phyloP scores from a whole-genome alignment of 768 basidiomycete genomes.

The Rubroboletus pulcherrimus region DNA sequence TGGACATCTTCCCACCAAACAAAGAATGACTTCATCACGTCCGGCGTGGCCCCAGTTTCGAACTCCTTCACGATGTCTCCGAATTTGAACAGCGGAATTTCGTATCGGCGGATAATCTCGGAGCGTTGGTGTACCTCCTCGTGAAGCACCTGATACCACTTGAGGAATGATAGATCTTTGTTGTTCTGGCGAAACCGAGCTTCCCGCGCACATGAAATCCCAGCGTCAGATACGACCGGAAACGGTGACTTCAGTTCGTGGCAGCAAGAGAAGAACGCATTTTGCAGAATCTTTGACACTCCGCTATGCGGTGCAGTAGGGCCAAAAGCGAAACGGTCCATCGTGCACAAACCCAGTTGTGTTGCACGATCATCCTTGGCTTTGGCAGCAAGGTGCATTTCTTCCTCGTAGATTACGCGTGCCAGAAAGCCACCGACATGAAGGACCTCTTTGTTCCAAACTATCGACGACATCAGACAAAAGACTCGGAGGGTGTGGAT shows the following conservation, averaged over 20 bases:
- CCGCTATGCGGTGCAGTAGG: slow-evolving; percentile 26
- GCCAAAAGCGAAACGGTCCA: slow-evolving; percentile 77
- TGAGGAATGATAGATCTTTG: slow-evolving; percentile 7
- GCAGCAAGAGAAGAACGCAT: slow-evolving; percentile 15
- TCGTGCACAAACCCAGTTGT: slow-evolving; percentile 54
- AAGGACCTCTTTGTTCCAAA: slow-evolving; percentile 89
- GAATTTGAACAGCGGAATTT: slow-evolving; percentile 5
- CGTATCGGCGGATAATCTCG: slow-evolving; percentile 7
- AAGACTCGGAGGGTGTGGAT: not conserved
- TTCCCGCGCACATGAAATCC: not conserved
- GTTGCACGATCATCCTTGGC: not conserved
- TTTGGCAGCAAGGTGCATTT: slow-evolving; percentile 39
- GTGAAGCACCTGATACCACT: slow-evolving; percentile 4
- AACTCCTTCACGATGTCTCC: slow-evolving; percentile 13
- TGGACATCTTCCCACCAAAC: slow-evolving; percentile 7
- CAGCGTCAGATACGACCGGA: slow-evolving; percentile 13
- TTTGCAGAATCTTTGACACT: slow-evolving; percentile 14
- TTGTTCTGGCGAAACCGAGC: slow-evolving; percentile 6
- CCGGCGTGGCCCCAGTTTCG: slow-evolving; percentile 4
- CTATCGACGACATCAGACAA: slow-evolving; percentile 31
- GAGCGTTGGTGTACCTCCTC: not conserved
- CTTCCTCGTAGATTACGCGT: slow-evolving; percentile 79
- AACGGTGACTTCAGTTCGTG: not conserved
- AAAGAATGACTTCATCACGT: slow-evolving; percentile 10
- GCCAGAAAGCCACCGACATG: slow-evolving; percentile 78